A percentile compares a stretch with the other conserved stretches of the same genome.
Evolutionary conservation across 768 basidiomycete species (phyloP).

Genomic region (Royoungia palumana): DNA sequence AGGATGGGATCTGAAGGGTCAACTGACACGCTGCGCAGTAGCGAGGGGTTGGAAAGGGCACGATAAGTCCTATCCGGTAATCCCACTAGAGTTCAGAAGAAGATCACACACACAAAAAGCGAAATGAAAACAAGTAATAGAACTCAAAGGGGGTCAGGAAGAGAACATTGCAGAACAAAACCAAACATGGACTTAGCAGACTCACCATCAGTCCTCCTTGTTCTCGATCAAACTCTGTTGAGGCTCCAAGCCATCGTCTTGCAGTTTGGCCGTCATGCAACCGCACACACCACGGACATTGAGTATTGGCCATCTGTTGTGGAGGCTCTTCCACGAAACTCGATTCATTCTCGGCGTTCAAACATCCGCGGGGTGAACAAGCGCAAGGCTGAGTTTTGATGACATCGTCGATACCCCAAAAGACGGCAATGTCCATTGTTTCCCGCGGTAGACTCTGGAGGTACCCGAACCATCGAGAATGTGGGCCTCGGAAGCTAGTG

Average conservation of each 20-base stretch:
- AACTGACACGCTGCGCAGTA: conserved; percentile 4
- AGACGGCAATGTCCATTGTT: conserved; percentile 54
- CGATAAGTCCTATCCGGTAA: conserved; percentile 1
- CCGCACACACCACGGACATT: conserved; percentile 20
- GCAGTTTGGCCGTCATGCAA: conserved; percentile 30
- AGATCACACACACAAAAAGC: not conserved
- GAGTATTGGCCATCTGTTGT: not conserved
- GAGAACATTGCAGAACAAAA: not conserved
- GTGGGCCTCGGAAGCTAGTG: conserved; percentile 44
- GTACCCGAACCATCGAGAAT: conserved; percentile 64
- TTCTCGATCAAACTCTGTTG: conserved; percentile 33
- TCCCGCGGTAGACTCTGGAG: conserved; percentile 57
- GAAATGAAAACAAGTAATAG: conserved; percentile 13
- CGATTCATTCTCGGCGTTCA: conserved; percentile 5
- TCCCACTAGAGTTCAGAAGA: conserved; percentile 12
- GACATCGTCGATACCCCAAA: conserved; percentile 47
- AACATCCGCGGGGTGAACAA: conserved; percentile 15
- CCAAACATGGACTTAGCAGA: conserved; percentile 9
- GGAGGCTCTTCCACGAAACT: not conserved
- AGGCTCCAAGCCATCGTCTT: conserved; percentile 29
- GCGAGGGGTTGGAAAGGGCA: conserved; percentile 5
- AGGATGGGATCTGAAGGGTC: conserved; percentile 4
- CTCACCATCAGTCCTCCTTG: conserved; percentile 27
- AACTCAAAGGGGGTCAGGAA: not conserved
- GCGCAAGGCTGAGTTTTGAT: conserved; percentile 14